Percentiles rank a stretch among this genome's conserved stretches.
Conservation (phyloP, 306 rosid species). For the Corylus avellana region DNA sequence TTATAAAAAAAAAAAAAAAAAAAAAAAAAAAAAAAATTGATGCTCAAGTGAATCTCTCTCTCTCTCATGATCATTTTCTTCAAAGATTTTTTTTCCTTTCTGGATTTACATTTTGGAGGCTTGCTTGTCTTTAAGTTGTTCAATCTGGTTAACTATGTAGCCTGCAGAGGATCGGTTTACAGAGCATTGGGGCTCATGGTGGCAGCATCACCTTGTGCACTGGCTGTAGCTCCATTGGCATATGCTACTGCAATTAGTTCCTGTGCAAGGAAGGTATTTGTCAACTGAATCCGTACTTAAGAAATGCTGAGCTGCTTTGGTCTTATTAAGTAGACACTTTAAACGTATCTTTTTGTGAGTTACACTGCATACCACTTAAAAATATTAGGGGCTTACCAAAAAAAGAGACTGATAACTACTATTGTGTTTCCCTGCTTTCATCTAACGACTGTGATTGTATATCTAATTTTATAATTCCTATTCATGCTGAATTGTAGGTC, state of each 20-base stretch:
- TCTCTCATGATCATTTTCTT: neutral
- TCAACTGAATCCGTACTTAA: neutral
- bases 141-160: slow-evolving; percentile 48
- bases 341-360: neutral
- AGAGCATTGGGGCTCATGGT: slow-evolving; percentile 98
- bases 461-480: neutral
- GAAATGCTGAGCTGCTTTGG: neutral
- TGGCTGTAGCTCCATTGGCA: slow-evolving; percentile 97
- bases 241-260: slow-evolving; percentile 96
- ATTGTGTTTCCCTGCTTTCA: neutral
- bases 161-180: slow-evolving; percentile 95
- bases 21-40: neutral
- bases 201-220: slow-evolving; percentile 98
- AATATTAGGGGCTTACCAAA: too few relatives aligned
- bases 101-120: slow-evolving; percentile 10
- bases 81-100: neutral
- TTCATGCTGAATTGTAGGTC: neutral
- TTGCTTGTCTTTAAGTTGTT: slow-evolving; percentile 31
- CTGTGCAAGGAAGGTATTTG: slow-evolving; percentile 81
- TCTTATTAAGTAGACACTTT: neutral
- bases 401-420: neutral
- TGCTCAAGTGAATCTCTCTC: neutral
- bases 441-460: neutral
- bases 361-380: neutral
- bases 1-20: too few relatives aligned